A percentile compares a stretch with the other conserved stretches of the same genome.
phyloP scores from a whole-genome alignment of 2,329 filamentous ascomycete genomes.

The Rugonectria rugulosa region DNA sequence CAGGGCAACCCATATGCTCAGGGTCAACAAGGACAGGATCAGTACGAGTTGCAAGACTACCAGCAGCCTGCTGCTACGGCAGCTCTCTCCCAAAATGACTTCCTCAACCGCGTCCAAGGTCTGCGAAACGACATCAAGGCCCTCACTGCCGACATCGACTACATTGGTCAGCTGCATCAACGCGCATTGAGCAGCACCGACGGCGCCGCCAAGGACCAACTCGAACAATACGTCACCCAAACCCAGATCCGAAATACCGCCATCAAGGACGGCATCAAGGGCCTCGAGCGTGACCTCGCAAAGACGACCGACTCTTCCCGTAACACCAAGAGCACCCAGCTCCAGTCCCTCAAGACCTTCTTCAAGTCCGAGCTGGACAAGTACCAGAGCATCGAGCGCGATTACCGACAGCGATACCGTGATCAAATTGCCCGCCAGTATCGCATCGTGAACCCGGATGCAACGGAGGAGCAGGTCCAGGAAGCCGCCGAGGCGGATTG shows the following conservation, averaged over 20 bases:
- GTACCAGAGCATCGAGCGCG: constrained; percentile 75
- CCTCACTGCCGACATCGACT: constrained; percentile 71
- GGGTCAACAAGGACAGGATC: constrained; percentile 45
- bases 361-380: constrained; percentile 76
- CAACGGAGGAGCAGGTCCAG: constrained; percentile 74
- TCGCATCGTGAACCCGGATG: constrained; percentile 81
- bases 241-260: constrained; percentile 77
- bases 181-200: constrained; percentile 74
- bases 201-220: constrained; percentile 59
- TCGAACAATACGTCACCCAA: constrained; percentile 72
- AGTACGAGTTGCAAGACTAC: constrained; percentile 65
- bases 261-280: constrained; percentile 82
- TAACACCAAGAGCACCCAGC: constrained; percentile 73
- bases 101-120: constrained; percentile 71
- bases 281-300: constrained; percentile 73
- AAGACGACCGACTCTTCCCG: constrained; percentile 68
- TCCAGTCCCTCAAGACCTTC: constrained; percentile 72
- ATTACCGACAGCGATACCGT: constrained; percentile 74
- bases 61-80: constrained; percentile 39
- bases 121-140: constrained; percentile 73
- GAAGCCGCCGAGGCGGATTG: constrained; percentile 75
- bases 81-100: constrained; percentile 68
- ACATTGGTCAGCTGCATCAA: constrained; percentile 75
- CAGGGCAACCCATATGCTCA: constrained; percentile 43
- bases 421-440: constrained; percentile 84